A percentile compares a stretch with the other conserved stretches of the same genome.
phyloP scores from a whole-genome alignment of 2,329 filamentous ascomycete species.

The Fonsecaea erecta region DNA sequence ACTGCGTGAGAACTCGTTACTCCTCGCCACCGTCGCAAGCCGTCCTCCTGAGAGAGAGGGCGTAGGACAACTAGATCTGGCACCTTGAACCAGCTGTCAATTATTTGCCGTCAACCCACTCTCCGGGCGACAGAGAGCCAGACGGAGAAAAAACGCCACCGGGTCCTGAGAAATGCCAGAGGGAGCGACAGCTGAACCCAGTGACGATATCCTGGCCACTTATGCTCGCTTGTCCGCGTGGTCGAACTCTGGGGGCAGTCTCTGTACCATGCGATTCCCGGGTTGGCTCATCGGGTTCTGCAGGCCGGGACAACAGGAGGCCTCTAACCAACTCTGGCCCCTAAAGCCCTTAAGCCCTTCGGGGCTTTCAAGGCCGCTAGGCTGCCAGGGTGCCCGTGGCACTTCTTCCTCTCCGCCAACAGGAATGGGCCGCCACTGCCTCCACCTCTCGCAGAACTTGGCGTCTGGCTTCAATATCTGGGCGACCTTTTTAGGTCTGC shows the following conservation, averaged over 20 bases:
- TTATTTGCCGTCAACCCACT: background rate
- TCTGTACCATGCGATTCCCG: background rate
- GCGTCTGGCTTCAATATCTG: constrained; percentile 4
- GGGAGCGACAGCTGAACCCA: constrained; percentile 1
- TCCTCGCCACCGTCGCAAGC: background rate
- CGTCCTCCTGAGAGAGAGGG: background rate
- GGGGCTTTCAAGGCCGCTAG: background rate
- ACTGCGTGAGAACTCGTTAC: background rate
- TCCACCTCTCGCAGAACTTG: constrained; percentile 22
- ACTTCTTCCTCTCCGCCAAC: background rate
- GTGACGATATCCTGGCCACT: constrained; percentile 1
- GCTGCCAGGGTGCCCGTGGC: constrained; percentile 8
- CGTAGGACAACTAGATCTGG: background rate
- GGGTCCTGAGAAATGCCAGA: background rate
- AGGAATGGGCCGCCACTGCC: constrained; percentile 3
- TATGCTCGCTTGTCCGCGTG: constrained; percentile 28
- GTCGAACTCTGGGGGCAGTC: constrained; percentile 15
- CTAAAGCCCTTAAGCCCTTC: constrained; percentile 16
- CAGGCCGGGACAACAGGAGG: background rate
- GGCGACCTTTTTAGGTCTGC: background rate
- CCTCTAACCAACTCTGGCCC: constrained; percentile 1
- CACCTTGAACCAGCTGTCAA: constrained; percentile 15
- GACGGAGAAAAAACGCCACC: background rate
- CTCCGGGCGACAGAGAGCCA: background rate
- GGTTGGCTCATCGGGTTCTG: background rate